Percentiles rank a stretch among this genome's conserved stretches.
Evolutionary conservation across 2,329 filamentous ascomycete genomes (phyloP).

Genomic region (Penicillium freii): DNA sequence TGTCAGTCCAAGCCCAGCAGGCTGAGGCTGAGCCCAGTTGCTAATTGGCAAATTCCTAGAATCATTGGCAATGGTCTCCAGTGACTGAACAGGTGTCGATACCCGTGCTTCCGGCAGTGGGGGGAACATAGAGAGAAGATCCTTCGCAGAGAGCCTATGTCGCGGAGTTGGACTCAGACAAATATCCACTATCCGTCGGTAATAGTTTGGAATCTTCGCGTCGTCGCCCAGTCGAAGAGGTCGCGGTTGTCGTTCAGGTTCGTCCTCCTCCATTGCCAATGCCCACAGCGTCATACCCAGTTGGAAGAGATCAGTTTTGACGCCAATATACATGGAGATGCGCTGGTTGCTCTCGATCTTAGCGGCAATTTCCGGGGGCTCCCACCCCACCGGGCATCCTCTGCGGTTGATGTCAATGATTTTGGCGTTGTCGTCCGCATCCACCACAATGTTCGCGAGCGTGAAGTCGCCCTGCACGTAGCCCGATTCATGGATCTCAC

Average conservation of each 20-base stretch:
- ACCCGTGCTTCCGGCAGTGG: conserved; percentile 13
- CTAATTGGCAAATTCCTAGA: conserved; percentile 4
- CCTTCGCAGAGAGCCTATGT: conserved; percentile 68
- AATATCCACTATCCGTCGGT: conserved; percentile 68
- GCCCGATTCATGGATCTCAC: conserved; percentile 90
- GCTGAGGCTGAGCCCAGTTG: conserved; percentile 6
- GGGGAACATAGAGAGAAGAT: conserved; percentile 70
- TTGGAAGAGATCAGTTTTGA: conserved; percentile 95
- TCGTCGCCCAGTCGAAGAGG: conserved; percentile 63
- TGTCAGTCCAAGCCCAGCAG: not conserved
- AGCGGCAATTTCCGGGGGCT: conserved; percentile 83
- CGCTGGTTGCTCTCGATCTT: conserved; percentile 85
- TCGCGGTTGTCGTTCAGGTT: conserved; percentile 75
- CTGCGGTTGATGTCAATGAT: conserved; percentile 98
- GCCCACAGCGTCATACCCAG: conserved; percentile 97
- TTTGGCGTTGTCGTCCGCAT: conserved; percentile 77
- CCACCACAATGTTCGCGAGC: conserved; percentile 93
- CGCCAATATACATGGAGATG: conserved; percentile 95
- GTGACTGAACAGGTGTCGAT: conserved; percentile 12
- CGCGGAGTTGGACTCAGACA: conserved; percentile 76
- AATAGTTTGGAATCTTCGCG: conserved; percentile 69
- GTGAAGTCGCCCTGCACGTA: conserved; percentile 99
- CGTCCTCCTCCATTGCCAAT: conserved; percentile 80
- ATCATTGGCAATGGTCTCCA: conserved; percentile 1
- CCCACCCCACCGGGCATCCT: conserved; percentile 97